Base-by-base conservation (phyloP, 2,329 filamentous ascomycete species). In the Claviceps purpurea region DNA sequence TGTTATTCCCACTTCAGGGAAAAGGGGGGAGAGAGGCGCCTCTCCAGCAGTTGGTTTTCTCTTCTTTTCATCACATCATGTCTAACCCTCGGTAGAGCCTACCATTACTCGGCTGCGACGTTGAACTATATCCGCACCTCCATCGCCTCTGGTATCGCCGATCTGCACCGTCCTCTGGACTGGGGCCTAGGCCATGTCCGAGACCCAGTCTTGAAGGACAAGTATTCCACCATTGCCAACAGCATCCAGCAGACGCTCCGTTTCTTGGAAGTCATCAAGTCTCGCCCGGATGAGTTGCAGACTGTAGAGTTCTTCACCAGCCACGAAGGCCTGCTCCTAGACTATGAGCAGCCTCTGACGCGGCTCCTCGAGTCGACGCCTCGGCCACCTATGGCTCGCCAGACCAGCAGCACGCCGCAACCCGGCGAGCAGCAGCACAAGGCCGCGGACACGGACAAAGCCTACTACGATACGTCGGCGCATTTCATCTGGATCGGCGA, bases 401-500 rank as follows among this genome's bases (percentile, higher is more conserved):
- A 46, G 46, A 7, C 39, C 49, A 2, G 48, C 53, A 4, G 1
- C 24, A 22, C 43, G 43, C 13, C 22, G 10, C 22, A 16, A 24
- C 5, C 4, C 43, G 16, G 42, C 42, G 16, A 16, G 18, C 40
- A 42, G 40, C n/a, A 42, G 18, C 18, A 42, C n/a, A 10, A 42
- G 40, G 42, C 72, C 49, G 66, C 61, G 50, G 58, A 4, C 55
- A 61, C 5, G 56, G 61, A 68, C 16, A 16, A 79, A 62, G 82
- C 84, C 62, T 94, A 87, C 77, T 97, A 94, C 72, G 86, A 95
- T 69, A 97, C 91, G 0, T 95, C 89, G 4, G 88, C 89, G 0
- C 93, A 98, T 66, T 97, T 98, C 73, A 78, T 98, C 66, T 98
- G 93, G 93, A 94, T 98, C 61, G 93, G 93, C 51, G 93, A 98